A percentile compares a stretch with the other conserved stretches of the same genome.
Evolutionary conservation across 257 asterid species (phyloP).

Genomic region (Forsythia suspensa): DNA sequence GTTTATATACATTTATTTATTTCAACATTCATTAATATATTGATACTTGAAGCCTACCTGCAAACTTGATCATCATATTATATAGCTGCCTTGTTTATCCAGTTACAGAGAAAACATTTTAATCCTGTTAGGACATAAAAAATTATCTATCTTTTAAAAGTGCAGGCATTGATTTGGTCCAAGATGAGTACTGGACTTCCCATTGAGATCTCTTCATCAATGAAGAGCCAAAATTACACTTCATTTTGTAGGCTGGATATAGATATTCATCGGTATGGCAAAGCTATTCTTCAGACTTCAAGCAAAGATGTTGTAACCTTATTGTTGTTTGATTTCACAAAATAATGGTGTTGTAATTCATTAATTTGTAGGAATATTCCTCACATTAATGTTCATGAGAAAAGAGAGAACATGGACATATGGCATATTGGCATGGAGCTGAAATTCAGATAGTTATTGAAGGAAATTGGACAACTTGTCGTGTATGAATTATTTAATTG

Average conservation of each 20-base stretch:
- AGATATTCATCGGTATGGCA: slow-evolving; percentile 64
- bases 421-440: slow-evolving; percentile 73
- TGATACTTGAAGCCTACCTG: slow-evolving; percentile 13
- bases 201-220: slow-evolving; percentile 78
- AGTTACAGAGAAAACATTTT: background rate
- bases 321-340: slow-evolving; percentile 10
- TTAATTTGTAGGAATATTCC: slow-evolving; percentile 67
- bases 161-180: slow-evolving; percentile 95
- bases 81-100: background rate
- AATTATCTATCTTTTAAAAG: slow-evolving; percentile 11
- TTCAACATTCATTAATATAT: background rate
- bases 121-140: slow-evolving; percentile 1
- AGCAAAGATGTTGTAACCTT: slow-evolving; percentile 14
- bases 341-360: slow-evolving; percentile 17
- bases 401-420: slow-evolving; percentile 52
- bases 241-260: slow-evolving; percentile 90
- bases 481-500: slow-evolving; percentile 45
- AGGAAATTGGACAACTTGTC: slow-evolving; percentile 92
- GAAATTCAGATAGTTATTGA: slow-evolving; percentile 90
- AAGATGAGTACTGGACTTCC: slow-evolving; percentile 98
- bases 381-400: slow-evolving; percentile 83
- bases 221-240: slow-evolving; percentile 69
- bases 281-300: slow-evolving; percentile 17
- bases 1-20: background rate
- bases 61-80: background rate